These are phyloP conservation scores for Lactarius akahatsu DNA, from an alignment of 768 basidiomycete genomes.

Conservation along the genomic window DNA sequence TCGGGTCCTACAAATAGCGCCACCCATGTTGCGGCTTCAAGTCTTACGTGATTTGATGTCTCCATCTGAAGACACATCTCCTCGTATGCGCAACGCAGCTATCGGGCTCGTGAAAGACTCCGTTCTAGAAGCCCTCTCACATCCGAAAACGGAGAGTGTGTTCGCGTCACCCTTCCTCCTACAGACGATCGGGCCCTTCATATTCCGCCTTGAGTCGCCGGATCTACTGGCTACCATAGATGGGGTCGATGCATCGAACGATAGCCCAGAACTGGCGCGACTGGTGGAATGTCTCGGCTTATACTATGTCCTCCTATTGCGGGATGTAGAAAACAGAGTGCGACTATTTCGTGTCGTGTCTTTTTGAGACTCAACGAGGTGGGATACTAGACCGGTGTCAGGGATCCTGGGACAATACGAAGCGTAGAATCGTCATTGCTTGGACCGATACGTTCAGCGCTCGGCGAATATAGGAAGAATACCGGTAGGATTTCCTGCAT, in stretches of 20 bases:
- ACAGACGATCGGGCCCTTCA: constrained; percentile 54
- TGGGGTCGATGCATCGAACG: constrained; percentile 42
- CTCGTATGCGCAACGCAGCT: constrained; percentile 68
- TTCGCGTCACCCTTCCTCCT: constrained; percentile 60
- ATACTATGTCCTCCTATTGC: constrained; percentile 60
- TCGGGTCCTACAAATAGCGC: constrained; percentile 48
- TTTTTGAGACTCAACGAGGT: not conserved
- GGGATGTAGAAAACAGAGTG: constrained; percentile 61
- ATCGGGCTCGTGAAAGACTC: constrained; percentile 70
- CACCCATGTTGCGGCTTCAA: constrained; percentile 50
- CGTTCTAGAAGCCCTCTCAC: constrained; percentile 50
- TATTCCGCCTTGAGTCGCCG: constrained; percentile 58
- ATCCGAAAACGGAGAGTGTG: constrained; percentile 36
- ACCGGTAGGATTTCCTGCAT: constrained; percentile 2
- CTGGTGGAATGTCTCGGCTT: constrained; percentile 66
- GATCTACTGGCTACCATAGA: constrained; percentile 44
- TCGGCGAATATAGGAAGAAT: constrained; percentile 13
- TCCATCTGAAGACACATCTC: constrained; percentile 47
- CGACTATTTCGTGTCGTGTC: constrained; percentile 18
- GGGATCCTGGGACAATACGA: constrained; percentile 27
- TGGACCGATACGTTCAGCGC: constrained; percentile 20
- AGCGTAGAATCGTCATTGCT: constrained; percentile 17
- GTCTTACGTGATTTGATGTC: constrained; percentile 52
- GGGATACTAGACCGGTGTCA: constrained; percentile 35
- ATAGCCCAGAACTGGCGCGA: constrained; percentile 57